phyloP scores from a whole-genome alignment of 2,329 filamentous ascomycete genomes.

The Exophiala sideris region DNA sequence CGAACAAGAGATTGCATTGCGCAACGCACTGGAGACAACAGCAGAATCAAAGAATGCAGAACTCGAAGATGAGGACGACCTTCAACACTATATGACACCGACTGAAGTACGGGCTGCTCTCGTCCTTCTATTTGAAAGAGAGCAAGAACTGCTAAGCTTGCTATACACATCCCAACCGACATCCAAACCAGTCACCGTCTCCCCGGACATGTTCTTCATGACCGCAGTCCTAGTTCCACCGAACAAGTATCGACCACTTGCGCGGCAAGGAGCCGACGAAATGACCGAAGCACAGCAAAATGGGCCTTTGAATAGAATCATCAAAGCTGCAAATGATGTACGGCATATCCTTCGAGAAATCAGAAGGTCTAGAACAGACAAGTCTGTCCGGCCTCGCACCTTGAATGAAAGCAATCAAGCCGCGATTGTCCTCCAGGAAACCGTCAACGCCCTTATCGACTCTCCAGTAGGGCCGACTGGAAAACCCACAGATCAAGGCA shows the following conservation, averaged over 20 bases:
- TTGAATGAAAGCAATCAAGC: constrained; percentile 70
- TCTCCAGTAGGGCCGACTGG: constrained; percentile 79
- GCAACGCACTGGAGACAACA: constrained; percentile 40
- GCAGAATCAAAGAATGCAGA: constrained; percentile 28
- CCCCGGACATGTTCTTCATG: constrained; percentile 91
- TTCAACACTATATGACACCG: constrained; percentile 74
- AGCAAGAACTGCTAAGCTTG: constrained; percentile 78
- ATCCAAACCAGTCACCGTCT: constrained; percentile 59
- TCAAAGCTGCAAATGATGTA: constrained; percentile 71
- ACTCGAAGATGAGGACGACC: constrained; percentile 41
- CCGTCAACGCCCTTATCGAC: constrained; percentile 90
- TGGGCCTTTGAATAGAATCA: constrained; percentile 76
- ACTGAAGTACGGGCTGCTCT: constrained; percentile 80
- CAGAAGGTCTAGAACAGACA: constrained; percentile 34
- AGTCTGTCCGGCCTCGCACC: constrained; percentile 58
- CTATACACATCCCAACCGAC: constrained; percentile 74
- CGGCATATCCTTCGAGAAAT: constrained; percentile 72
- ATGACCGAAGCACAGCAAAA: constrained; percentile 90
- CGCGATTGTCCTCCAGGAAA: constrained; percentile 80
- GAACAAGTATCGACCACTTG: constrained; percentile 86
- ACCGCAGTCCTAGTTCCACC: constrained; percentile 83
- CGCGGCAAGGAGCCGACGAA: constrained; percentile 72
- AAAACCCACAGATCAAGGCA: constrained; percentile 80
- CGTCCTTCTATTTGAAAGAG: constrained; percentile 76
- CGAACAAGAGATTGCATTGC: constrained; percentile 56